phyloP scores from a whole-genome alignment of 768 basidiomycete species.

The Neoboletus magnificus region DNA sequence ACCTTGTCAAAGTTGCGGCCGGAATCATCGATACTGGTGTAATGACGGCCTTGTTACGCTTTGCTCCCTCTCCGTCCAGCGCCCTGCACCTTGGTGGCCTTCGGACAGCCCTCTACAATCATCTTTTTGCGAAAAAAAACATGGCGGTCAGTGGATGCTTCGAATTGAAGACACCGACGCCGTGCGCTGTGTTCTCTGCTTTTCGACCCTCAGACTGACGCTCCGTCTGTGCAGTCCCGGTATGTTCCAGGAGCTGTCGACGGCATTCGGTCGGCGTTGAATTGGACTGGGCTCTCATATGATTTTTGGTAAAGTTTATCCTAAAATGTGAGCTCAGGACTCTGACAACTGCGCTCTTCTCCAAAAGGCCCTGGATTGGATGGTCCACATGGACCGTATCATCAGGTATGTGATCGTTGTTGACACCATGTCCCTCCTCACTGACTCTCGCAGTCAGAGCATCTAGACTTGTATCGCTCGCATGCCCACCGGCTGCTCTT shows the following conservation, averaged over 20 bases:
- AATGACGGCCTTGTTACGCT: conserved; percentile 69
- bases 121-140: conserved; percentile 78
- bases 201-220: neutral
- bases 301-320: conserved; percentile 70
- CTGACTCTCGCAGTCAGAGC: conserved; percentile 65
- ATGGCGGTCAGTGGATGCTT: conserved; percentile 85
- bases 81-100: conserved; percentile 92
- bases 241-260: conserved; percentile 84
- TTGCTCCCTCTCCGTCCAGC: conserved; percentile 97
- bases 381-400: conserved; percentile 81
- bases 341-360: conserved; percentile 4
- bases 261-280: conserved; percentile 66
- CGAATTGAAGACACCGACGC: conserved; percentile 95
- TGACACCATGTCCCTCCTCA: neutral
- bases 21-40: neutral
- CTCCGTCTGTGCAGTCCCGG: conserved; percentile 51
- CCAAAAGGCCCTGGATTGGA: conserved; percentile 68
- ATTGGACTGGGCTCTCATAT: conserved; percentile 90
- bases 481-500: conserved; percentile 77
- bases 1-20: neutral
- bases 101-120: conserved; percentile 90
- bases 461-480: conserved; percentile 76
- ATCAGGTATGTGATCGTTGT: conserved; percentile 52
- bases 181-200: conserved; percentile 43
- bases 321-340: neutral